phyloP scores from a whole-genome alignment of 2,329 filamentous ascomycete species.

The Colletotrichum higginsianum region DNA sequence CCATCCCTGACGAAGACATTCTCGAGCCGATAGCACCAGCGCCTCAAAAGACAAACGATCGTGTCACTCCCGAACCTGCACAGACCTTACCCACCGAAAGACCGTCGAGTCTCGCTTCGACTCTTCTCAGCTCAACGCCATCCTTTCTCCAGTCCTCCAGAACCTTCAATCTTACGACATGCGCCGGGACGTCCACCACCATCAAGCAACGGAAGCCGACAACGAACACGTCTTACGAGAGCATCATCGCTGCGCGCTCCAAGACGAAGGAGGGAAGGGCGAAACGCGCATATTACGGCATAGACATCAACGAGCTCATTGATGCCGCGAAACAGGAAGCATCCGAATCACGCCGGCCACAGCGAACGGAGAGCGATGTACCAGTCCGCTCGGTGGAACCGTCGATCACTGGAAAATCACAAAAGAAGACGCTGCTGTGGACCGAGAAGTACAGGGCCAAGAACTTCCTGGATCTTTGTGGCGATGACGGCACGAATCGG shows the following conservation, averaged over 20 bases:
- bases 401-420: conserved; percentile 53
- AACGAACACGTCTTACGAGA: conserved; percentile 71
- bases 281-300: conserved; percentile 87
- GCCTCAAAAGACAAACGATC: not conserved
- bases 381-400: conserved; percentile 62
- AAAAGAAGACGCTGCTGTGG: conserved; percentile 79
- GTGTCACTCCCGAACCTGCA: not conserved
- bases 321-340: conserved; percentile 77
- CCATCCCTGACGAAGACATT: conserved; percentile 4
- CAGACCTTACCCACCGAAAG: not conserved
- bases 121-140: conserved; percentile 40
- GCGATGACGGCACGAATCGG: conserved; percentile 94
- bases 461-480: conserved; percentile 93
- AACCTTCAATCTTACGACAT: conserved; percentile 65
- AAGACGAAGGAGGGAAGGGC: conserved; percentile 77
- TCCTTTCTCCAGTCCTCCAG: conserved; percentile 38
- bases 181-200: conserved; percentile 69
- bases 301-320: conserved; percentile 89
- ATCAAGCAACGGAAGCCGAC: conserved; percentile 68
- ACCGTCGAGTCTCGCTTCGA: conserved; percentile 10
- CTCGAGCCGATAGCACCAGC: not conserved
- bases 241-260: conserved; percentile 78
- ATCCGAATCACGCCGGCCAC: conserved; percentile 50
- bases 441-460: conserved; percentile 97
- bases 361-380: conserved; percentile 47